Evolutionary conservation across 2,329 filamentous ascomycete species (phyloP), one percentile per base, ranked within the genome.

Genomic region (Colletotrichum karsti): DNA sequence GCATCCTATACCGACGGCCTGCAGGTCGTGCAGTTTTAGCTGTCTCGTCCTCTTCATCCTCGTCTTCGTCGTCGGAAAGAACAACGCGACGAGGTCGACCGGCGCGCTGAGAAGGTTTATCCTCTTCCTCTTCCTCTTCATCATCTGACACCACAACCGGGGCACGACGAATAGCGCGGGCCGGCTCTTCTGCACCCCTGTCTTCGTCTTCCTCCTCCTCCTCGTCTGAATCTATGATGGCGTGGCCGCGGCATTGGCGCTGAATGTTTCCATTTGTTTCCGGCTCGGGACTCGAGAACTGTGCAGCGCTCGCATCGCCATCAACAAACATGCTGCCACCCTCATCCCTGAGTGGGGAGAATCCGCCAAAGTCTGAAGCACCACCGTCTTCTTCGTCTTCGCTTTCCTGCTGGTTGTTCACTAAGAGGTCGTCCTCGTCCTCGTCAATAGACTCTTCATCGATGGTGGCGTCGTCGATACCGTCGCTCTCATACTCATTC

Each of bases 401-500:
- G 13, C 71, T 69, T 1, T 73, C 68, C n/a, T 44, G 33, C 3
- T 48, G 55, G 1, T 69, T 66, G 44, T 67, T 51, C 6, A 63
- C 20, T 13, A 39, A 18, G 5, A 65, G 41, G 18, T 68, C 64
- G 24, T 69, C 69, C 8, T 69, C 66, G 5, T 68, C 57, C 9
- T 66, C 69, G 3, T 61, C 44, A 1, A 46, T 30, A 6, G 60
- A 64, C 3, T 70, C 63, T 15, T 78, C 74, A 1, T 73, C 63
- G 12, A 80, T 74, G 8, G 74, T 74, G 1, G 61, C 73, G 51
- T 82, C 79, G 39, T 82, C 79, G 7, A 82, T 81, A 0, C 78
- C 79, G 0, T 80, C 79, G 46, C 79, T 80, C 41, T 82, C 81
- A 15, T 82, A 82, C 48, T 77, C 74, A 1, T 74, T 72, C 0